These are phyloP conservation scores for Aspergillus cristatus DNA, from an alignment of 495 filamentous ascomycete genomes.

Conservation along the genomic window DNA sequence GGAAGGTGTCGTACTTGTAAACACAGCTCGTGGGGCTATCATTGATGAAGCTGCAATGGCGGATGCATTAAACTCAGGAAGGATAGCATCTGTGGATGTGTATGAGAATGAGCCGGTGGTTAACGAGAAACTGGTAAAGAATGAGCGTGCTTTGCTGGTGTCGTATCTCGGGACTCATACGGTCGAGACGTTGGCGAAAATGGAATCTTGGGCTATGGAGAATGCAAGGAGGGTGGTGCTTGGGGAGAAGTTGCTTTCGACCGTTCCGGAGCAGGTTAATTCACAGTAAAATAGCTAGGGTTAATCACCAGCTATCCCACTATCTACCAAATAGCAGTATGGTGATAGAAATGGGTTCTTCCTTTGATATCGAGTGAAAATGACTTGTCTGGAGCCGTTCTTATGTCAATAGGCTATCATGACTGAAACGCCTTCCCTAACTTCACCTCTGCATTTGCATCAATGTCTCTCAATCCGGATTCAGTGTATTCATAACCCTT, in stretches of 20 bases:
- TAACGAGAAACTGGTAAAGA: background rate
- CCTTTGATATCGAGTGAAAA: too few relatives aligned
- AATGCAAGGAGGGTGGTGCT: background rate
- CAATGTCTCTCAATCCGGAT: too few relatives aligned
- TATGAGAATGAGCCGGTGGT: background rate
- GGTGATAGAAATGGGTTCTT: too few relatives aligned
- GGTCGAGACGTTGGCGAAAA: conserved; percentile 2
- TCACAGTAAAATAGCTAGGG: conserved; percentile 1
- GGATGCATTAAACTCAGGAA: conserved; percentile 16
- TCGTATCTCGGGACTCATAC: conserved; percentile 5
- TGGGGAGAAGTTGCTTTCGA: background rate
- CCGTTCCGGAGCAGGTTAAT: conserved; percentile 4
- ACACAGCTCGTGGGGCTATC: conserved; percentile 48
- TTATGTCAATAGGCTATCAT: too few relatives aligned
- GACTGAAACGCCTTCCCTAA: too few relatives aligned
- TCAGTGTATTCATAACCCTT: too few relatives aligned
- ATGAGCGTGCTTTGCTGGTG: conserved; percentile 1
- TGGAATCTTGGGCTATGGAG: conserved; percentile 6
- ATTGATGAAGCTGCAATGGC: conserved; percentile 49
- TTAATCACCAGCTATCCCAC: too few relatives aligned
- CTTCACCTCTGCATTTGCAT: too few relatives aligned
- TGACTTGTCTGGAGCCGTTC: too few relatives aligned
- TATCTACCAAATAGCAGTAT: too few relatives aligned
- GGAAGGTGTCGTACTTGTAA: conserved; percentile 47
- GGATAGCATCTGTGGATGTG: background rate